These are phyloP conservation scores for Nicotiana obtusifolia DNA, from an alignment of 257 asterid genomes.

Conservation along the genomic window DNA sequence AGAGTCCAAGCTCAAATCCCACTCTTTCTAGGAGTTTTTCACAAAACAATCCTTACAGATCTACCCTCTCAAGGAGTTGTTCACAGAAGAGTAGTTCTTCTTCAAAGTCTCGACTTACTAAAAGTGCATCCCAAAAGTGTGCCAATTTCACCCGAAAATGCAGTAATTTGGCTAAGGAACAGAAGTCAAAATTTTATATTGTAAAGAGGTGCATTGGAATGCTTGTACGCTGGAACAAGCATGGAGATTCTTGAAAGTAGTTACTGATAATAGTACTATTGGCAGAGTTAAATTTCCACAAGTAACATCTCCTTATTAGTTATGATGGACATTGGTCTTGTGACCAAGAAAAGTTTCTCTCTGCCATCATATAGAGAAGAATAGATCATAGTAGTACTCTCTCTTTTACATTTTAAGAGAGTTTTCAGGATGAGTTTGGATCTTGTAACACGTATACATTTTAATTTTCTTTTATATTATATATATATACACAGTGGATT, in stretches of 20 bases:
- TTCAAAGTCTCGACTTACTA: constrained; percentile 10
- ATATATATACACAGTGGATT: too few relatives aligned
- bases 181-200: constrained; percentile 73
- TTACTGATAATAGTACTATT: background rate
- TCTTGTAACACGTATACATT: background rate
- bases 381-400: constrained; percentile 14
- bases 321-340: constrained; percentile 29
- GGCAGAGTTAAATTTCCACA: background rate
- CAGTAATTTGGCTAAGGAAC: constrained; percentile 70
- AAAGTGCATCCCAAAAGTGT: constrained; percentile 38
- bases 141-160: constrained; percentile 58
- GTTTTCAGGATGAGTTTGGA: background rate
- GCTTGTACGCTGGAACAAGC: constrained; percentile 75
- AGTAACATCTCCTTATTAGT: constrained; percentile 6
- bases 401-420: too few relatives aligned
- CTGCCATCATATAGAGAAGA: constrained; percentile 32
- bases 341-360: constrained; percentile 31
- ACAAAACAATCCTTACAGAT: constrained; percentile 35
- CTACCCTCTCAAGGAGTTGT: constrained; percentile 42
- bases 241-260: constrained; percentile 56
- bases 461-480: background rate
- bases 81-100: constrained; percentile 30
- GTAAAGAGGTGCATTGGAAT: constrained; percentile 72
- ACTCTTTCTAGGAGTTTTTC: constrained; percentile 46
- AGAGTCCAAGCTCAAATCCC: constrained; percentile 29